Evolutionary conservation across 2,329 filamentous ascomycete genomes (phyloP).

Genomic region (Fusarium burgessii): DNA sequence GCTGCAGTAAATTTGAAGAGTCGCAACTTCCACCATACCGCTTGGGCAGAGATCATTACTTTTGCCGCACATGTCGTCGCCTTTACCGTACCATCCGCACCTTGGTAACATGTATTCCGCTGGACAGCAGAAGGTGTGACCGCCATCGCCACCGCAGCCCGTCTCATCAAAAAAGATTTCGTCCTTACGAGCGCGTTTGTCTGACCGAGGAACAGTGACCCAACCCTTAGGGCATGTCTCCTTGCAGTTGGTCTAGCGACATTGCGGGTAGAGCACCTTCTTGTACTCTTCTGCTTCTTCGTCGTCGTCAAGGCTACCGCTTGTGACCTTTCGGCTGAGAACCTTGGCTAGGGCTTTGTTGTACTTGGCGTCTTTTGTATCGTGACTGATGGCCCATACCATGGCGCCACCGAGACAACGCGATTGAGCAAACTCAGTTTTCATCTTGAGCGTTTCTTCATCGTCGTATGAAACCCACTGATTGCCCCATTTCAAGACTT

Average conservation of each 20-base stretch:
- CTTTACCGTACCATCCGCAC: too few species aligned
- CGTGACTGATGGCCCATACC: slow-evolving; percentile 4
- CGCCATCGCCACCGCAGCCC: not conserved
- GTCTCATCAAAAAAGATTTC: not conserved
- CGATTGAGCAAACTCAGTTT: slow-evolving; percentile 16
- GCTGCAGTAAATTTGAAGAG: too few species aligned
- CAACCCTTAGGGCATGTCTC: not conserved
- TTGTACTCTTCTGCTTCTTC: not conserved
- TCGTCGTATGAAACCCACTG: slow-evolving; percentile 47
- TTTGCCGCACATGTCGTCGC: too few species aligned
- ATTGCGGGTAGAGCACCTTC: not conserved
- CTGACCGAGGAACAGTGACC: not conserved
- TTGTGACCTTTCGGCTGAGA: too few species aligned
- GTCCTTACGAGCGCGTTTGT: not conserved
- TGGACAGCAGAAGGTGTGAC: not conserved
- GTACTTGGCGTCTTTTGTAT: not conserved
- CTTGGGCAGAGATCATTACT: too few species aligned
- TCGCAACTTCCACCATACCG: too few species aligned
- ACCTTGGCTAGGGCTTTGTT: not conserved
- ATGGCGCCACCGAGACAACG: slow-evolving; percentile 30
- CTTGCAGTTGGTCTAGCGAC: not conserved
- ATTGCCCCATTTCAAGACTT: slow-evolving; percentile 36
- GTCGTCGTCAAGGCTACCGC: too few species aligned
- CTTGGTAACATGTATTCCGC: too few species aligned
- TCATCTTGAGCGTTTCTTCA: slow-evolving; percentile 38